Evolutionary conservation across 345 rosid species (phyloP), one percentile per base, ranked within the genome.

Genomic region (Syzygium grande): DNA sequence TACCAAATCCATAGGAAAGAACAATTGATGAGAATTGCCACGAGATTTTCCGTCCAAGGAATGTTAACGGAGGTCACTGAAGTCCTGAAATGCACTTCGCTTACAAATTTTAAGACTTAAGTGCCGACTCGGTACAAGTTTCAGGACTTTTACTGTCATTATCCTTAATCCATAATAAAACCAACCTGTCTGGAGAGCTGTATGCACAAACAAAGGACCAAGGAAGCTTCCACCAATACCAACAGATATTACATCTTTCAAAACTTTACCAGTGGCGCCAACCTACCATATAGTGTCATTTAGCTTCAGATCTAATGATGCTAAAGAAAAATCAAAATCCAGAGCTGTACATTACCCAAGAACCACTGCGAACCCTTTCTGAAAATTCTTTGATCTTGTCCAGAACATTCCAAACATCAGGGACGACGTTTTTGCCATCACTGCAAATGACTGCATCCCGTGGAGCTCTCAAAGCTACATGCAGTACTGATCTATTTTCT

Each of bases 171-270:
- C 52, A 63, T 52, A 30, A 77, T 87, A 21, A 85, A 52, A 85
- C 87, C 30, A 87, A 97, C 99, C 99, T 92, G 99, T 96, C 91
- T 96, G 99, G 79, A 96, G 95, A 91, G 98, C 97, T 9, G 97
- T 95, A 88, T 98, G 99, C 53, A 96, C 97, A 92, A 98, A 98
- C 63, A 98, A 94, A 91, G 99, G 99, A 88, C 99, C 99, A 87
- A 98, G 91, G 89, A 98, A 98, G 93, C 99, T 96, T 87, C 99
- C 99, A 87, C 99, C 99, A 90, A 98, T 98, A 89, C 99, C 98
- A 85, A 98, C 52, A 13, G 98, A 95, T 90, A 98, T 73, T 65
- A 98, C 99, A 94, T 98, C 94, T 90, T 93, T 96, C 87, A 98
- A 92, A 9, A 92, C 89, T 90, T 98, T 95, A 58, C 99, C 99